Base-by-base conservation (phyloP, 1,139 yeast species). In the Nadsonia starkeyi-henricii region DNA sequence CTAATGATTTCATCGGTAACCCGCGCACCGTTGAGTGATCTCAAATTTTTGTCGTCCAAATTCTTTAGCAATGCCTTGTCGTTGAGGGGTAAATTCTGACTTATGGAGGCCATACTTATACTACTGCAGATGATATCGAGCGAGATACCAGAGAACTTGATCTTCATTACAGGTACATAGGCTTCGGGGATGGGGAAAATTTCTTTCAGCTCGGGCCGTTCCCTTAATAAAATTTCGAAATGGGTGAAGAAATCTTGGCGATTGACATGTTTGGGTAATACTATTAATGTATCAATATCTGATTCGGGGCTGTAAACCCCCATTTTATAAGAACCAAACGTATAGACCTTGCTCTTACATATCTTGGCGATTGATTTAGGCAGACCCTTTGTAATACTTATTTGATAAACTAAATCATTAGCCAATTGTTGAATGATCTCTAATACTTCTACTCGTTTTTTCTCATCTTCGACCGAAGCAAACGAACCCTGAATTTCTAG, bases 231-330 rank as follows among this genome's bases (percentile, higher is more conserved):
- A 44, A 75, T 73, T 42, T 73, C 83, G 65, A 91, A 88, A 0
- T 84, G 86, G 1, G 73, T 75, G 61, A 91, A 93, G 61, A 91
- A 93, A 64, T 89, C 94, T 20, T 82, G 86, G 54, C 96, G 73
- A 0, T 83, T 72, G n/a, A 91, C 95, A 64, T 91, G 97, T 57
- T 89, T 89, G 1, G 99, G 99, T 4, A 85, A 96, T 19, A 91
- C 97, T 12, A 93, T 85, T 44, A 91, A 68, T 0, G 98, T 85
- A 69, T 91, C 99, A 52, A 91, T 91, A 79, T 91, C 99, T 0
- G 95, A 85, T 0, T 98, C 97, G 0, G 98, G 98, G 0, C 98
- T 96, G 66, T 89, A 86, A 7, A 91, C 98, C 1, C 98, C 98
- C 44, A 91, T 68, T 53, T 96, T 72, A 60, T 89, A 91, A 0